Evolutionary conservation across 1,139 yeast genomes (phyloP).

Genomic region (Yarrowia galli): DNA sequence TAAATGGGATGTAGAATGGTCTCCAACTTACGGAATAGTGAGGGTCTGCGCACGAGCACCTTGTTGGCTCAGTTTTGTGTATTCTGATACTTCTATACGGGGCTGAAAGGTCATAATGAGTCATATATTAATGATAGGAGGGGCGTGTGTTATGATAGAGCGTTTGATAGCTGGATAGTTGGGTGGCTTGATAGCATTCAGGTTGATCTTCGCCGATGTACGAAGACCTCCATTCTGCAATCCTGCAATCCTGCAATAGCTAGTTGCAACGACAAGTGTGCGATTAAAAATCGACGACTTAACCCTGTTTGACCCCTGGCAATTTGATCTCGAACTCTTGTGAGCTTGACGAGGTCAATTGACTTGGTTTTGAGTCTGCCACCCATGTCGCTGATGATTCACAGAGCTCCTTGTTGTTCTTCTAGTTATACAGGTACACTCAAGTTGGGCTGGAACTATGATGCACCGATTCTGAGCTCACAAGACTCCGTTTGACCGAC

Average conservation of each 20-base stretch:
- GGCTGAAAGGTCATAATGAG: background rate
- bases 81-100: background rate
- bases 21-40: background rate
- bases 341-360: too few relatives aligned
- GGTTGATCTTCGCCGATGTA: too few relatives aligned
- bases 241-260: background rate
- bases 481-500: background rate
- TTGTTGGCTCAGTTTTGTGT: background rate
- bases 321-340: background rate
- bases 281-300: background rate
- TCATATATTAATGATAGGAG: background rate
- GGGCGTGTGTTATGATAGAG: background rate
- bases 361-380: background rate
- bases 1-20: background rate
- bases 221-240: background rate
- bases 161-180: background rate
- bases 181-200: too few relatives aligned
- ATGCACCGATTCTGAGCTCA: background rate
- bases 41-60: background rate
- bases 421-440: too few relatives aligned
- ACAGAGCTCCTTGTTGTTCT: background rate
- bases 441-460: background rate
- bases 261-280: background rate
- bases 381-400: background rate
- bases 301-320: background rate